Evolutionary conservation across 768 basidiomycete species (phyloP).

Genomic region (Mycena polygramma): DNA sequence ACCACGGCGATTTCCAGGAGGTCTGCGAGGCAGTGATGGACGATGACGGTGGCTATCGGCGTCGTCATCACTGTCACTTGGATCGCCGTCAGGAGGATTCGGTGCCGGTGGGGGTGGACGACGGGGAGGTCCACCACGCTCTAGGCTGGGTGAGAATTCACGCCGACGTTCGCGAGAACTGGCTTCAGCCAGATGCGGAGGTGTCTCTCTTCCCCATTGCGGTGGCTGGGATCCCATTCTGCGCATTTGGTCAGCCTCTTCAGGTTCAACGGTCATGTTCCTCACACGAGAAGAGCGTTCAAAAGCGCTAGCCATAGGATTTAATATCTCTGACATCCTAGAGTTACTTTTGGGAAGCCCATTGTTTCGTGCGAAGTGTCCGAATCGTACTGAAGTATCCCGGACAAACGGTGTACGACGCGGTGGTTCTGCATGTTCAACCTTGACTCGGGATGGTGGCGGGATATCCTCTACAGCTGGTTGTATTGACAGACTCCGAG

Average conservation of each 20-base stretch:
- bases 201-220: not conserved
- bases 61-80: not conserved
- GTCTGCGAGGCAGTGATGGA: too few species aligned
- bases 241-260: conserved; percentile 4
- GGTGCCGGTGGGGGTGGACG: not conserved
- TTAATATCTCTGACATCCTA: conserved; percentile 1
- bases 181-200: not conserved
- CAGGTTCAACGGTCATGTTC: not conserved
- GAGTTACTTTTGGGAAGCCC: not conserved
- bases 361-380: too few species aligned
- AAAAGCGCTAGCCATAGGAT: not conserved
- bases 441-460: too few species aligned
- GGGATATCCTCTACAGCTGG: too few species aligned
- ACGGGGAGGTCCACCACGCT: too few species aligned
- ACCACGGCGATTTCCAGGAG: not conserved
- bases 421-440: too few species aligned
- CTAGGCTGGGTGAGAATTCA: too few species aligned
- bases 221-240: conserved; percentile 3
- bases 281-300: too few species aligned
- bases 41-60: not conserved
- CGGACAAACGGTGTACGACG: too few species aligned
- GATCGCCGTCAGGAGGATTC: not conserved
- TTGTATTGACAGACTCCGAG: not conserved
- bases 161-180: too few species aligned
- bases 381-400: too few species aligned